A percentile compares a stretch with the other conserved stretches of the same genome.
These are phyloP conservation scores for Rubia tinctorum DNA, from an alignment of 305 asterid species.

Conservation along the genomic window DNA sequence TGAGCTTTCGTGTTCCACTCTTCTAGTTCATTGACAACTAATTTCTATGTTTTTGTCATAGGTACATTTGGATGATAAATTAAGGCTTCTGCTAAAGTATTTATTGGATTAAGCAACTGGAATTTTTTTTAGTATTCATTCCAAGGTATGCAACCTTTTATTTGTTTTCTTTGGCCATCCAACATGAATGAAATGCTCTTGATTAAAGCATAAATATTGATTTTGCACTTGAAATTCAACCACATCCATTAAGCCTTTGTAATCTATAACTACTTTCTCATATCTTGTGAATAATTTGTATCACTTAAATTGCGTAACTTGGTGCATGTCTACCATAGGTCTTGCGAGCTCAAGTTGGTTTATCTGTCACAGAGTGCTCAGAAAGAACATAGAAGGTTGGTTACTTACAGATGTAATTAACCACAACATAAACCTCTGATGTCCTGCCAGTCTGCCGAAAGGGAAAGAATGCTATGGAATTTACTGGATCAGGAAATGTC, in stretches of 20 bases:
- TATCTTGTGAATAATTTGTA: no score
- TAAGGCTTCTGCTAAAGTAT: conserved; percentile 45
- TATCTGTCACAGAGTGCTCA: conserved; percentile 16
- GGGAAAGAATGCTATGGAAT: conserved; percentile 7
- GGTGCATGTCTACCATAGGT: conserved; percentile 28
- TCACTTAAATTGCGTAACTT: neutral
- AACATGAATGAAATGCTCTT: neutral
- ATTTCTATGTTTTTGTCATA: conserved; percentile 6
- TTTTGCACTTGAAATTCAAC: neutral
- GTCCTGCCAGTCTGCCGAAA: conserved; percentile 15
- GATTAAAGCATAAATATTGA: neutral
- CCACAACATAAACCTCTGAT: conserved; percentile 11
- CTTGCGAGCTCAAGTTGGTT: conserved; percentile 24
- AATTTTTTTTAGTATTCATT: conserved; percentile 31
- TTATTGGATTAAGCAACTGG: conserved; percentile 44
- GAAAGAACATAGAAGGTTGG: conserved; percentile 3
- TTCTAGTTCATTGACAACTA: neutral
- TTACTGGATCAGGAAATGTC: conserved; percentile 13
- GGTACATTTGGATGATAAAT: conserved; percentile 43
- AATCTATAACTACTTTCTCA: neutral
- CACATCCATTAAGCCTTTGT: no score
- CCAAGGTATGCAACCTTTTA: conserved; percentile 25
- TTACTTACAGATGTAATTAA: conserved; percentile 10
- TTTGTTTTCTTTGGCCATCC: neutral
- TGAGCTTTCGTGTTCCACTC: no score